Evolutionary conservation across 352 stramenopile species (phyloP), one percentile per base, ranked within the genome.

Genomic region (Phytophthora colocasiae): DNA sequence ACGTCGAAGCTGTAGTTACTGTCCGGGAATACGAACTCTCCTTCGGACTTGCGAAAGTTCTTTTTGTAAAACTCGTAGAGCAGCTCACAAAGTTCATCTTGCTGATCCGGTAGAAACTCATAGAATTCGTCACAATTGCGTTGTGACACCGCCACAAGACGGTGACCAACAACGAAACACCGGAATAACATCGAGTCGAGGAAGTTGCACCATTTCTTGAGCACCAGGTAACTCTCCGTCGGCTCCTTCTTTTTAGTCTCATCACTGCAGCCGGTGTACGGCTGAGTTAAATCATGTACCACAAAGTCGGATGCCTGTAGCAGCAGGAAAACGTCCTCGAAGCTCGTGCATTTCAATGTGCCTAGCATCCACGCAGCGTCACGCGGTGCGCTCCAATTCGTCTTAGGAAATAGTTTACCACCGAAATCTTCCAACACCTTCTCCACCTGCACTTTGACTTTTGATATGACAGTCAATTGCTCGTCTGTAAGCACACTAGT

Each of bases 201-300:
- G 17, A 98, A 90, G 52, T 96, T 97, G 72, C 93, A 98, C 93
- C 93, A 98, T 70, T 98, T 98, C 61, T 96, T 92, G 44, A 99
- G 78, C 52, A 98, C 91, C n/a, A 98, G 69, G 61, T 95, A 85
- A 59, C 56, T 62, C 40, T 77, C 29, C 51, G 47, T 9, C 32
- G 75, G 56, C 4, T 17, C 26, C 4, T 40, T 61, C 10, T 64
- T 19, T 2, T 41, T 22, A n/a, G 67, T 51, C 26, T 63, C 67
- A 17, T 74, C 69, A 12, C 52, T 51, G 50, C 91, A 93, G 47
- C 85, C 81, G 50, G 85, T 78, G 73, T 96, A 97, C 4, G 81
- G 82, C 52, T 90, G 77, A 15, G 88, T 92, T 31, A 99, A 71
- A 74, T 99, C 96, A 64, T 98, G 93, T 6, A 92, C 77, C 9